Percentiles rank a stretch among this genome's conserved stretches.
phyloP scores from a whole-genome alignment of 352 stramenopile genomes.

The Phytophthora vignae region DNA sequence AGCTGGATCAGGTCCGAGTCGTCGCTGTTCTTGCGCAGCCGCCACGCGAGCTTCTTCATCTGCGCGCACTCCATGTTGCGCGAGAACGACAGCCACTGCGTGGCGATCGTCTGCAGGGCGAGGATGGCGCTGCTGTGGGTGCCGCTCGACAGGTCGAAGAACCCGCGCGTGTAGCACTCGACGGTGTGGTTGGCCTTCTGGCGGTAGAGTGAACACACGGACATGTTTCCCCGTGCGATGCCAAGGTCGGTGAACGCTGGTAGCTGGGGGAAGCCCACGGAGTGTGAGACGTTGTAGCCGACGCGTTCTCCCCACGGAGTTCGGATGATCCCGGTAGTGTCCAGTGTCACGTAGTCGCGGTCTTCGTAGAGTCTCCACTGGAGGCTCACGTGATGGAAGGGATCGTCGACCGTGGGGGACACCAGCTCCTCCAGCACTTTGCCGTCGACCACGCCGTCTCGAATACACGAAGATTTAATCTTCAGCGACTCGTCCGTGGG shows the following conservation, averaged over 20 bases:
- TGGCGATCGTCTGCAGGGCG: slow-evolving; percentile 36
- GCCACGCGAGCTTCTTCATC: slow-evolving; percentile 51
- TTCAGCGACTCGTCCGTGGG: slow-evolving; percentile 44
- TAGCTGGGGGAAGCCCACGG: slow-evolving; percentile 8
- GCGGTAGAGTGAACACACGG: slow-evolving; percentile 47
- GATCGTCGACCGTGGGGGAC: slow-evolving; percentile 34
- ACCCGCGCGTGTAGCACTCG: slow-evolving; percentile 44
- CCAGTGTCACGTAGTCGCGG: slow-evolving; percentile 48
- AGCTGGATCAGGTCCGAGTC: slow-evolving; percentile 24
- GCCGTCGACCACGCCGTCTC: slow-evolving; percentile 42
- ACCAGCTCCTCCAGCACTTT: slow-evolving; percentile 44
- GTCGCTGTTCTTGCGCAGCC: slow-evolving; percentile 38
- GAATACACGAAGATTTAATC: slow-evolving; percentile 40
- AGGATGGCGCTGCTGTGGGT: slow-evolving; percentile 23
- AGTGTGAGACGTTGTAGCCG: slow-evolving; percentile 46
- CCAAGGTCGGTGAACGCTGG: slow-evolving; percentile 37
- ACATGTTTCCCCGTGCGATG: slow-evolving; percentile 48
- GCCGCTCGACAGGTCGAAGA: slow-evolving; percentile 38
- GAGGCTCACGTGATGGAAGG: slow-evolving; percentile 44
- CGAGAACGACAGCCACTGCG: slow-evolving; percentile 42
- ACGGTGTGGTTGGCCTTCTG: slow-evolving; percentile 38
- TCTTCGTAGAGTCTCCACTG: slow-evolving; percentile 46
- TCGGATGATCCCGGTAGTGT: slow-evolving; percentile 38
- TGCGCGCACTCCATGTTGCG: slow-evolving; percentile 41
- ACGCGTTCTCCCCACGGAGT: slow-evolving; percentile 35